Conservation (phyloP, 768 basidiomycete genomes). For the Pisolithus tinctorius region DNA sequence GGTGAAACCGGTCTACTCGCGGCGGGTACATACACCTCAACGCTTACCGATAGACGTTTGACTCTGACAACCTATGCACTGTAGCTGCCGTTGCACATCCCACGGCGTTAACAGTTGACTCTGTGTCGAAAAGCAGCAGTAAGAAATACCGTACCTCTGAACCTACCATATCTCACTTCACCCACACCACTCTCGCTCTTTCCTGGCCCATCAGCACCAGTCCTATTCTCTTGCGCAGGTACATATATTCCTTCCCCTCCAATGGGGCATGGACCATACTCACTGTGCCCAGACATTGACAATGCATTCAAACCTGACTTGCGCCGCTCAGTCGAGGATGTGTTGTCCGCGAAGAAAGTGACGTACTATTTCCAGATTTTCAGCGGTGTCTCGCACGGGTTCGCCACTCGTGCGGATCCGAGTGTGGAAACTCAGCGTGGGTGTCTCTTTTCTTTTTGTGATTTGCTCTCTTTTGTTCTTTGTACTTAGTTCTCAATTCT, state of each 20-base stretch:
- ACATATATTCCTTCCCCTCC: not conserved
- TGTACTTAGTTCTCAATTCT: not conserved
- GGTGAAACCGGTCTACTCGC: constrained; percentile 39
- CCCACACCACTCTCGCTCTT: not conserved
- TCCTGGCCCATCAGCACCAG: constrained; percentile 34
- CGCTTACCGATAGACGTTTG: not conserved
- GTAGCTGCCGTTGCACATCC: constrained; percentile 55
- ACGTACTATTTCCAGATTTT: constrained; percentile 55
- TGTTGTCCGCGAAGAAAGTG: constrained; percentile 43
- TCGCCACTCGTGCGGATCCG: constrained; percentile 26
- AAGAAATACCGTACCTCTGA: constrained; percentile 6
- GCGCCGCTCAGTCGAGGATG: constrained; percentile 51
- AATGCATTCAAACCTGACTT: constrained; percentile 44
- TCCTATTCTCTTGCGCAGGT: constrained; percentile 54
- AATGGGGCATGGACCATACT: not conserved
- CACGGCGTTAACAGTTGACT: constrained; percentile 38
- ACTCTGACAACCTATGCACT: not conserved
- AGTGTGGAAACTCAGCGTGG: constrained; percentile 18
- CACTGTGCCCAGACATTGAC: constrained; percentile 39
- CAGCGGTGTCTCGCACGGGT: constrained; percentile 36
- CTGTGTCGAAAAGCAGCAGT: constrained; percentile 45
- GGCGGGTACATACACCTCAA: constrained; percentile 31
- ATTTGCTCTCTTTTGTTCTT: not conserved
- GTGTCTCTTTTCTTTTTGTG: not conserved
- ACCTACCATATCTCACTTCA: too few species aligned